Evolutionary conservation across 225 moss, liverwort and hornwort genomes (phyloP).

Genomic region (Physcomitrellopsis africana): DNA sequence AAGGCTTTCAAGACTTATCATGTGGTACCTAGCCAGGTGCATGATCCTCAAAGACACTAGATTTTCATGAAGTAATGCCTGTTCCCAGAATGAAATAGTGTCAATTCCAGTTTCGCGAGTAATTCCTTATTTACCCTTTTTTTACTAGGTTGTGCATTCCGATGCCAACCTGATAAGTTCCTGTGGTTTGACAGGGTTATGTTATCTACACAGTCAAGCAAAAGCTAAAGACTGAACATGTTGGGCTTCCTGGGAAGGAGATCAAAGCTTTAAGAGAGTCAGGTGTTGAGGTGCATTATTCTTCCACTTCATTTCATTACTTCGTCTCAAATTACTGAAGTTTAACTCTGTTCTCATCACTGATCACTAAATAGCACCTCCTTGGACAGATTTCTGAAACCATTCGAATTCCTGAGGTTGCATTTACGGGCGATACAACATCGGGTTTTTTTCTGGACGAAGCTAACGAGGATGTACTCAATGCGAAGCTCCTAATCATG

Average conservation of each 20-base stretch:
- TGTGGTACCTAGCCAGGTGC: constrained; percentile 91
- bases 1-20: constrained; percentile 94
- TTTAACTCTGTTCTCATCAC: background rate
- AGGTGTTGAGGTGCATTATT: constrained; percentile 63
- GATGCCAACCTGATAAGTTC: constrained; percentile 10
- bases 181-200: constrained; percentile 70
- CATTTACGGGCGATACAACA: constrained; percentile 97
- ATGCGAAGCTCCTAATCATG: constrained; percentile 88
- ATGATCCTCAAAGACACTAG: background rate
- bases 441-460: constrained; percentile 78
- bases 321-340: background rate
- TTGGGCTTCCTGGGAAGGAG: constrained; percentile 60
- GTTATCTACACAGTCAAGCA: constrained; percentile 86
- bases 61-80: background rate
- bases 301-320: background rate
- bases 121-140: constrained; percentile 1
- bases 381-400: constrained; percentile 65
- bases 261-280: constrained; percentile 65
- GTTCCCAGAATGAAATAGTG: background rate
- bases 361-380: background rate
- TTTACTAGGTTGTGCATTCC: background rate
- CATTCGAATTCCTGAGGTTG: constrained; percentile 70
- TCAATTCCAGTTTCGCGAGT: background rate
- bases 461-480: constrained; percentile 74
- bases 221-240: constrained; percentile 83